These are phyloP conservation scores for Tricholoma bakamatsutake DNA, from an alignment of 768 basidiomycete genomes.

Conservation along the genomic window DNA sequence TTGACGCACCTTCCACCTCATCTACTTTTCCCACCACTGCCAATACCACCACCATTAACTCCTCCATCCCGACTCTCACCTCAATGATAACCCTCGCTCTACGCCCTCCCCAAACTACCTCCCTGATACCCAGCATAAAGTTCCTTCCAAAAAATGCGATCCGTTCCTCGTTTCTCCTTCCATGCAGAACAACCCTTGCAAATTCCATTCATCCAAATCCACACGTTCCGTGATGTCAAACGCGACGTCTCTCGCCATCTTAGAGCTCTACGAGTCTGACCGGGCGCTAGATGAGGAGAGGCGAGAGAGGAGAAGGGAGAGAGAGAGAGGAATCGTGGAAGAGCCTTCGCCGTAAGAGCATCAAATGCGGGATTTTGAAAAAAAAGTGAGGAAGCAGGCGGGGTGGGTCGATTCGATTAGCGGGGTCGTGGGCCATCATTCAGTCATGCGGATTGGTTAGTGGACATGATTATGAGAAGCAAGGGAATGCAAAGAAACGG, in stretches of 20 bases:
- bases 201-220: slow-evolving; percentile 8
- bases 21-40: not conserved
- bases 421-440: slow-evolving; percentile 15
- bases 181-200: slow-evolving; percentile 3
- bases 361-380: slow-evolving; percentile 45
- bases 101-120: slow-evolving; percentile 4
- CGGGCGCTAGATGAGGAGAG: not conserved
- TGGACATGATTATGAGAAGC: slow-evolving; percentile 4
- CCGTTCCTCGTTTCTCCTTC: slow-evolving; percentile 20
- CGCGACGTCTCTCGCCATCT: slow-evolving; percentile 17
- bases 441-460: slow-evolving; percentile 1
- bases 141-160: slow-evolving; percentile 9
- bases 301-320: not conserved
- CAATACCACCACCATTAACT: slow-evolving; percentile 6
- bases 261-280: slow-evolving; percentile 18
- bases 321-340: slow-evolving; percentile 35
- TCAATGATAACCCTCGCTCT: slow-evolving; percentile 11
- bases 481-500: not conserved
- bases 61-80: slow-evolving; percentile 6
- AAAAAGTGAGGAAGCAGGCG: slow-evolving; percentile 31
- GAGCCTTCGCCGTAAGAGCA: slow-evolving; percentile 42
- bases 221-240: slow-evolving; percentile 10
- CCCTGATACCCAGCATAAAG: slow-evolving; percentile 1
- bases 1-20: not conserved
- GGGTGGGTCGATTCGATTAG: slow-evolving; percentile 27